Base-by-base conservation (phyloP, 345 rosid species). In the Euphorbia lathyris region DNA sequence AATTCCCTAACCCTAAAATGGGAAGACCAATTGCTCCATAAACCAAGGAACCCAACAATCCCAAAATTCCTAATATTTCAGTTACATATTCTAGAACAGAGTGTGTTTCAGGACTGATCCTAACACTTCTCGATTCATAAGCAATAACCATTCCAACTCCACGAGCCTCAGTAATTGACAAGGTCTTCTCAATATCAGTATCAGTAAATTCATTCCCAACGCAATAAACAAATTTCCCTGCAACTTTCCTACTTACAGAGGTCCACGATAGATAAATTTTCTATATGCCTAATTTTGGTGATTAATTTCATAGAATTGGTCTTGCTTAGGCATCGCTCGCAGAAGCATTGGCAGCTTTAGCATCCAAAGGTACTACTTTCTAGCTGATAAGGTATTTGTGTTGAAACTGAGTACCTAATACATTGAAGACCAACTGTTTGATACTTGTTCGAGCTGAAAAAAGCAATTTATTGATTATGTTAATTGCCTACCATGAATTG, bases 61-160 rank as follows among this genome's bases (percentile, higher is more conserved):
- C n/a, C n/a, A n/a, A n/a, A n/a, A n/a, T n/a, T n/a, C n/a, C n/a
- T n/a, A n/a, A n/a, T n/a, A n/a, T n/a, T n/a, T n/a, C n/a, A n/a
- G n/a, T n/a, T n/a, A n/a, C n/a, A n/a, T n/a, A n/a, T n/a, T n/a
- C n/a, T n/a, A n/a, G 67, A 60, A 74, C 10, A 59, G 59, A 74
- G 27, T 60, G 61, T 1, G 43, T n/a, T 7, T 29, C 8, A 20
- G 63, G 72, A 62, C 0, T 7, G 20, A 42, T 9, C 2, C 10
- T n/a, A 9, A 22, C 17, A n/a, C 17, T 26, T 9, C 22, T 3
- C 0, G 45, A 62, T 12, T 23, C 25, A 38, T 38, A 19, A 7
- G 68, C 75, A 10, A 76, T 56, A 14, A 76, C 61, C 72, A 71
- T 17, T 14, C 71, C 79, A 26, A 61, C 34, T 6, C 70, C 79